Evolutionary conservation across 257 asterid species (phyloP), one percentile per base, ranked within the genome.

Genomic region (Echites panduratus): DNA sequence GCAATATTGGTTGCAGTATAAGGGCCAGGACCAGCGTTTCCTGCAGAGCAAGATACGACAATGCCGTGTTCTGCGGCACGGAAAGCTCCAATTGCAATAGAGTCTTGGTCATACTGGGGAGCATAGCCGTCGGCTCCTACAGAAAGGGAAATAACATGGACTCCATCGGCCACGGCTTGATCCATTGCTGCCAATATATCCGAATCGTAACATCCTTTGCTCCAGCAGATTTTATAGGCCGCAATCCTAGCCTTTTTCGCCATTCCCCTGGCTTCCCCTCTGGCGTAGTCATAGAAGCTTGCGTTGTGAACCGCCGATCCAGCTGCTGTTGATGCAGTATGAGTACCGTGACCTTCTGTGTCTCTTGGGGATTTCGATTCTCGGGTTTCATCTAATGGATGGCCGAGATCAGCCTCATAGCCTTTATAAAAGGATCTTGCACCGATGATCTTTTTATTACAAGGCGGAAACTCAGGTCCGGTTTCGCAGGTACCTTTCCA

Each of bases 311-410:
- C 99, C 9, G 67, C 70, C 1, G 96, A 84, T 75, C 99, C 99
- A 19, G 96, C 99, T 20, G 99, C 97, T 2, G 97, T 91, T 12
- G 98, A 94, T 0, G 99, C 77, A 0, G 98, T 94, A 72, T 94
- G 99, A 2, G 98, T 85, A n/a, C 99, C 99, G 56, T 94, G 99
- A 52, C 99, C 99, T 75, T 94, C 99, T 12, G 97, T 84, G 61
- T 94, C 99, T 62, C 97, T 85, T 7, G 99, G 96, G 27, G 98
- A 89, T 40, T 65, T 77, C 14, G 87, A 77, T 40, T 77, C 90
- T 10, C 68, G 74, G 61, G 85, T 81, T 73, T 84, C 86, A 71
- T 82, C 90, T 76, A 81, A 63, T 6, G 80, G 43, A 12, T 49
- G 70, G 27, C 83, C 85, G 1, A 73, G 69, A 40, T 85, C 48